Base-by-base conservation (phyloP, 192 early-diverging fungal genomes). In the Gaertneriomyces sp. region DNA sequence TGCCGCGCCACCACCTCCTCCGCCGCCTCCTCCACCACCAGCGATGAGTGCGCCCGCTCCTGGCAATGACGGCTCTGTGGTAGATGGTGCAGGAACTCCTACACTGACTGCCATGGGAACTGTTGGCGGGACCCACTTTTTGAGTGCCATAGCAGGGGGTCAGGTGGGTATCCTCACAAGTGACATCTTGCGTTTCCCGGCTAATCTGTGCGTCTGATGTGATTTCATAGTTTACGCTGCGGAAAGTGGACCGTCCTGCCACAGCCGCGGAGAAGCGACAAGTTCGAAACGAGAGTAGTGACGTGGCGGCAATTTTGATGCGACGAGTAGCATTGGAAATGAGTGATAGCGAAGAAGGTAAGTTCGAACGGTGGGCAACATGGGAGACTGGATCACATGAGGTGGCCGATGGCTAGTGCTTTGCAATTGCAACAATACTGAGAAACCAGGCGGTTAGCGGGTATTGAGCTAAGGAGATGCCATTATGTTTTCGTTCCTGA, bases 301-400 rank as follows among this genome's bases (percentile, higher is more conserved):
- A 74, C 25, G 74, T 81, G 16, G 78, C 78, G 10, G 76, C 66
- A 9, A 81, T 81, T 20, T 46, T 82, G 47, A 81, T 81, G 76
- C 55, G 81, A 53, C 66, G 81, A 7, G 79, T 68, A 5, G 81
- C 76, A 20, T 50, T 83, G n/a, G 79, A 78, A 56, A 77, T 75
- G 74, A 81, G 79, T 51, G 81, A 83, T 38, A 77, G 75, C 64
- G 80, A 81, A 38, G 55, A 68, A 40, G 72, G 70, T 76, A 65
- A 33, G 45, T 7, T 5, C 45, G 50, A 6, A 4, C 43, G n/a
- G 54, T 73, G 40, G 14, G 3, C 39, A 45, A 44, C 16, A 3
- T 11, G 17, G 10, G 11, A 20, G 19, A 11, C 10, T 63, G 4
- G 17, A 20, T 1, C 20, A 14, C 12, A 52, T 49, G 17, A 38